Evolutionary conservation across 352 stramenopile species (phyloP).

Genomic region (Pythium periplocum): DNA sequence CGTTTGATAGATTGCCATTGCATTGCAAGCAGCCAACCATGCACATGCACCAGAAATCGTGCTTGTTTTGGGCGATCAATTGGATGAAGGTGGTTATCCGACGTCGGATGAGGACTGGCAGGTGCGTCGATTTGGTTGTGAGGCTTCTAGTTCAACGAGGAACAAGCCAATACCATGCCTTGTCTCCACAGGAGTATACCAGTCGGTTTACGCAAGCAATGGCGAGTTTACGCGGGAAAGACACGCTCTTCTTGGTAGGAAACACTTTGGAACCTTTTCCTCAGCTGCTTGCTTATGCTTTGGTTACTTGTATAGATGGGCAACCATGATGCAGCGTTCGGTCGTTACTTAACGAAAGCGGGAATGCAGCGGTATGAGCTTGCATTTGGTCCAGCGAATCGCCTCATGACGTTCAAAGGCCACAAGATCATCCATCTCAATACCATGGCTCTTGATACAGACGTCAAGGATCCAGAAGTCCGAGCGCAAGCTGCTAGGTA

Average conservation of each 20-base stretch:
- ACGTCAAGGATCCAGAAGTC: slow-evolving; percentile 44
- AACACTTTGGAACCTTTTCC: too few species aligned
- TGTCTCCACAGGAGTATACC: slow-evolving; percentile 32
- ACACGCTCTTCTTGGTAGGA: slow-evolving; percentile 53
- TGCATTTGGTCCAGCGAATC: slow-evolving; percentile 57
- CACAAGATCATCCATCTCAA: slow-evolving; percentile 68
- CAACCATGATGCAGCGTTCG: slow-evolving; percentile 78
- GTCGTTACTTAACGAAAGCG: slow-evolving; percentile 29
- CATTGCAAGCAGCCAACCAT: slow-evolving; percentile 34
- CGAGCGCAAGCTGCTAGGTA: slow-evolving; percentile 47
- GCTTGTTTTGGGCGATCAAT: slow-evolving; percentile 65
- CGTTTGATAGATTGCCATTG: slow-evolving; percentile 23
- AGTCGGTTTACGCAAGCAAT: slow-evolving; percentile 43
- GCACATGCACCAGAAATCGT: slow-evolving; percentile 50
- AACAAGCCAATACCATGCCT: too few species aligned
- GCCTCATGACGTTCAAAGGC: slow-evolving; percentile 31
- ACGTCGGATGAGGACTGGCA: slow-evolving; percentile 47
- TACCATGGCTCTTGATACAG: slow-evolving; percentile 71
- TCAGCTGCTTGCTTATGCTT: not conserved
- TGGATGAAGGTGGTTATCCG: slow-evolving; percentile 60
- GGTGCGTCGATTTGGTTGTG: slow-evolving; percentile 13
- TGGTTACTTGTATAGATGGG: slow-evolving; percentile 31
- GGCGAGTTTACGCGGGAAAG: slow-evolving; percentile 26
- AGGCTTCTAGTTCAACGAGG: not conserved
- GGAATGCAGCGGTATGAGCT: slow-evolving; percentile 49